Evolutionary conservation across 2,329 filamentous ascomycete genomes (phyloP).

Genomic region (Pseudogymnoascus verrucosus): DNA sequence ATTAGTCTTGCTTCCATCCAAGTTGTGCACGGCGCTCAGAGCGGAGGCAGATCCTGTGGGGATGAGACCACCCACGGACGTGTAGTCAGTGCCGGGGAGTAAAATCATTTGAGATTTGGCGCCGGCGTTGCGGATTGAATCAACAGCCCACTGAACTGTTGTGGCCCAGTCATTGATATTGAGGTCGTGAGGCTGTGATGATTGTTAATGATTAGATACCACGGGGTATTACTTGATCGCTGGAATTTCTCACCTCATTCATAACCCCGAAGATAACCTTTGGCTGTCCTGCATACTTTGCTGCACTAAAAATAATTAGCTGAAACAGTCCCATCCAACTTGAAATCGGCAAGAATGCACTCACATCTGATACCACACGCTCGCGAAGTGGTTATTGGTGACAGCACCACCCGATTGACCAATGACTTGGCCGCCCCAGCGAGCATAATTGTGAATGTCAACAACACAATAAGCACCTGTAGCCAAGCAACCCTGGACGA

Average conservation of each 20-base stretch:
- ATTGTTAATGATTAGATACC: neutral
- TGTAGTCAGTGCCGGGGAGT: conserved; percentile 54
- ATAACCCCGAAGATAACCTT: conserved; percentile 58
- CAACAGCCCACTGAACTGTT: conserved; percentile 54
- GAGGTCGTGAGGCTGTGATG: conserved; percentile 11
- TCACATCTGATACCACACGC: conserved; percentile 47
- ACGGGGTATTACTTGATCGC: conserved; percentile 33
- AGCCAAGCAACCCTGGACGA: conserved; percentile 48
- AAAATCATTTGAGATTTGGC: conserved; percentile 56
- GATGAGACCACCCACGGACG: conserved; percentile 41
- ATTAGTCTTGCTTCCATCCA: conserved; percentile 45
- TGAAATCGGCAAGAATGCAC: neutral
- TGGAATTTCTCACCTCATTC: conserved; percentile 47
- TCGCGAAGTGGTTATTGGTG: conserved; percentile 47
- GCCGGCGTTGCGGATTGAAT: conserved; percentile 54
- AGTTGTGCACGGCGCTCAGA: conserved; percentile 47
- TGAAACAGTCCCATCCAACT: neutral
- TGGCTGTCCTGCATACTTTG: conserved; percentile 42
- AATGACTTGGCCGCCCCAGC: conserved; percentile 54
- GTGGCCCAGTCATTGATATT: conserved; percentile 47
- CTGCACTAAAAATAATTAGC: conserved; percentile 30
- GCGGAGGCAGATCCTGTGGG: conserved; percentile 42
- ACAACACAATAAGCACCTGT: conserved; percentile 52
- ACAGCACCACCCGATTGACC: conserved; percentile 52
- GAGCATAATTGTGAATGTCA: conserved; percentile 50